phyloP scores from a whole-genome alignment of 371 early-diverging fungal genomes.

The Mortierella sp. region DNA sequence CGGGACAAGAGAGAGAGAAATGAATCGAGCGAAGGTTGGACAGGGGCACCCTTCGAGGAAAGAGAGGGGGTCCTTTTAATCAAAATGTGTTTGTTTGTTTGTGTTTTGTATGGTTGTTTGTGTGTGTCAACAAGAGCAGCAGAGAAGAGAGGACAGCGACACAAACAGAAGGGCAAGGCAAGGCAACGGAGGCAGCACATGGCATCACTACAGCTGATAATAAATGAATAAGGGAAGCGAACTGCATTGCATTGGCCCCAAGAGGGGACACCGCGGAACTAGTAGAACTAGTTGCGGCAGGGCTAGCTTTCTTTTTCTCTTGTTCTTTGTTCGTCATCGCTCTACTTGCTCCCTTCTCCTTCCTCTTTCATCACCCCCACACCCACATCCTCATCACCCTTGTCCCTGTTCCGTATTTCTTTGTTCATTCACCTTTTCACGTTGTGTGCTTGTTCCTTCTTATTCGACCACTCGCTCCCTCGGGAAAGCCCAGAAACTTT shows the following conservation, averaged over 20 bases:
- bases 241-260: background rate
- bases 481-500: slow-evolving; percentile 3
- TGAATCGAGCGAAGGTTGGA: slow-evolving; percentile 12
- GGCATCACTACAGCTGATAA: background rate
- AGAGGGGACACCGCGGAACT: background rate
- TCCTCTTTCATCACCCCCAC: background rate
- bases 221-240: background rate
- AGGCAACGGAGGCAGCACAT: background rate
- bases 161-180: background rate
- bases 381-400: background rate
- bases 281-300: too few relatives aligned
- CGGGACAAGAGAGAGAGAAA: background rate
- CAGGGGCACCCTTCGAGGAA: background rate
- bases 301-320: slow-evolving; percentile 10
- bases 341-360: background rate
- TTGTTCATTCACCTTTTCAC: background rate
- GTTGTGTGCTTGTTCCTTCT: background rate
- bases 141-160: background rate
- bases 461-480: background rate
- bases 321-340: slow-evolving; percentile 8
- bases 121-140: background rate
- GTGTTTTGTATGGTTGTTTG: background rate
- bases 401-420: background rate
- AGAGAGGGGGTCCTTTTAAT: background rate
- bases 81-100: background rate